Percentiles rank a stretch among this genome's conserved stretches.
Evolutionary conservation across 2,329 filamentous ascomycete species (phyloP).

Genomic region (Alternaria longipes): DNA sequence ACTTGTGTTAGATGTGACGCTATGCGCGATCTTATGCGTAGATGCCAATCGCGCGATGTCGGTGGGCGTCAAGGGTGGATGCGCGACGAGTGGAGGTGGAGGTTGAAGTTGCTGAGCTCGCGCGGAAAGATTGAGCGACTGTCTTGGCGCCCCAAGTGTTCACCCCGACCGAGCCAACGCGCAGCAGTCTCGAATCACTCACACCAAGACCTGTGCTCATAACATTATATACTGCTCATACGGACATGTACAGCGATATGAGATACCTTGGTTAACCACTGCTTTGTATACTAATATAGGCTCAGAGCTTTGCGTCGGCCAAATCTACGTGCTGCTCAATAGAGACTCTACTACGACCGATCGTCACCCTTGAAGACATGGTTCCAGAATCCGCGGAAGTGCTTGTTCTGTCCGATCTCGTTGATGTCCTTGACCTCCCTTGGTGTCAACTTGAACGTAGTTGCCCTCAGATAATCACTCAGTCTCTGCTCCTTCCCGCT

Average conservation of each 20-base stretch:
- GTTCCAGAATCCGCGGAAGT: slow-evolving; percentile 69
- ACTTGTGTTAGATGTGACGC: background rate
- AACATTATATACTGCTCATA: background rate
- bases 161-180: background rate
- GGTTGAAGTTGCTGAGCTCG: slow-evolving; percentile 16
- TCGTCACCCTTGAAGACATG: slow-evolving; percentile 64
- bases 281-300: background rate
- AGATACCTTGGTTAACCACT: background rate
- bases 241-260: background rate
- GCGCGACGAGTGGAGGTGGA: slow-evolving; percentile 5
- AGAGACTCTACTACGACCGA: slow-evolving; percentile 46
- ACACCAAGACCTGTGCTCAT: background rate
- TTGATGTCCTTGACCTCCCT: slow-evolving; percentile 61
- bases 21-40: background rate
- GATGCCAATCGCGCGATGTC: slow-evolving; percentile 5
- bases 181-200: background rate
- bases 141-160: slow-evolving; percentile 11
- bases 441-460: slow-evolving; percentile 67
- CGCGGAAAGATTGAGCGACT: slow-evolving; percentile 19
- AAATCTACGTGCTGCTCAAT: background rate
- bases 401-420: slow-evolving; percentile 66
- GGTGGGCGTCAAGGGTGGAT: slow-evolving; percentile 3
- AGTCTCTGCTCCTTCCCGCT: slow-evolving; percentile 68
- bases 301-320: background rate
- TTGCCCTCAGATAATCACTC: slow-evolving; percentile 64